phyloP scores from a whole-genome alignment of 352 stramenopile species.

The Pythium guiyangense region DNA sequence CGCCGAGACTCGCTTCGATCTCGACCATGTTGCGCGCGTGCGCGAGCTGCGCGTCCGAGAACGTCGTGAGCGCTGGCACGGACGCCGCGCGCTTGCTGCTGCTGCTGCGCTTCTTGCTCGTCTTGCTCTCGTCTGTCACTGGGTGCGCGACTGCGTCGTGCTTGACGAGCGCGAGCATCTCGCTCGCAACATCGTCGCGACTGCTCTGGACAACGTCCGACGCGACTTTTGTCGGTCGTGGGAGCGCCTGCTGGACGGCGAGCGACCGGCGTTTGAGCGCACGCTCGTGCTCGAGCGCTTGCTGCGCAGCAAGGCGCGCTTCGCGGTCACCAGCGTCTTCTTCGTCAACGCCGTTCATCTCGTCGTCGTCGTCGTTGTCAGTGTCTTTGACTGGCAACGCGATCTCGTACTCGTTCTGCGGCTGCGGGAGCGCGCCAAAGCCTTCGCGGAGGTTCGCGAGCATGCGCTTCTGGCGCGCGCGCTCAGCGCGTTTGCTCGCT shows the following conservation, averaged over 20 bases:
- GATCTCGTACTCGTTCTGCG: constrained; percentile 84
- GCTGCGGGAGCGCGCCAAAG: constrained; percentile 70
- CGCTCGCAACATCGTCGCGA: constrained; percentile 33
- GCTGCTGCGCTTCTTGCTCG: constrained; percentile 5
- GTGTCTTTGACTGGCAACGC: constrained; percentile 54
- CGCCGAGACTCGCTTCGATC: constrained; percentile 67
- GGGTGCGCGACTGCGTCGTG: constrained; percentile 58
- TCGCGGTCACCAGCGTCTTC: constrained; percentile 87
- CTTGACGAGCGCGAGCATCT: constrained; percentile 67
- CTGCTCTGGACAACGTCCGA: constrained; percentile 42
- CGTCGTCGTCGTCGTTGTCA: constrained; percentile 21
- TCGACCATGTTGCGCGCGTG: constrained; percentile 68
- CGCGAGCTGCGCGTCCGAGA: constrained; percentile 63
- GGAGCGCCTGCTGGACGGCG: constrained; percentile 65
- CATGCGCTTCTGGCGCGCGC: constrained; percentile 47
- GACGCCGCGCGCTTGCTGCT: constrained; percentile 50
- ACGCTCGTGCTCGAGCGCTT: constrained; percentile 38
- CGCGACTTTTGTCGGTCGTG: constrained; percentile 60
- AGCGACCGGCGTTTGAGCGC: constrained; percentile 62
- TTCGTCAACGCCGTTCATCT: constrained; percentile 4
- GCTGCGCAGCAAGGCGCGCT: constrained; percentile 42
- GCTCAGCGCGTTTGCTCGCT: constrained; percentile 53
- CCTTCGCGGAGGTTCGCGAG: constrained; percentile 52
- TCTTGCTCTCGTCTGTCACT: constrained; percentile 15
- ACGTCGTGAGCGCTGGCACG: constrained; percentile 28